phyloP scores from a whole-genome alignment of 1,139 yeast species.

The Taiozyma sp. region DNA sequence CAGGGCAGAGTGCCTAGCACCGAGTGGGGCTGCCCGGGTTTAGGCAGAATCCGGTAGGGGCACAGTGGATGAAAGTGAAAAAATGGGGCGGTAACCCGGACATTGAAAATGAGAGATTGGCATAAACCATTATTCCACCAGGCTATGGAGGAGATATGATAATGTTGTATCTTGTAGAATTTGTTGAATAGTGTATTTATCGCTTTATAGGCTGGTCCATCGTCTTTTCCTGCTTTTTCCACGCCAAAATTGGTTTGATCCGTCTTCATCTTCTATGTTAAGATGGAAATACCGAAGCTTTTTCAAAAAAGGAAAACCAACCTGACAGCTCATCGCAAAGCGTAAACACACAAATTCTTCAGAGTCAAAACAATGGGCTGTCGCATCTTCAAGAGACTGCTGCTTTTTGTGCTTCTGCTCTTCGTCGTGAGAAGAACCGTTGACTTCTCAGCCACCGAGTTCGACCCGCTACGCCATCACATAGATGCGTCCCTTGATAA shows the following conservation, averaged over 20 bases:
- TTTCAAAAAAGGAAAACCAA: background rate
- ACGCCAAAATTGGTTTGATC: background rate
- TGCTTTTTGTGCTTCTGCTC: conserved; percentile 4
- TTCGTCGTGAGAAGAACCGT: conserved; percentile 7
- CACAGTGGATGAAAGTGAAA: background rate
- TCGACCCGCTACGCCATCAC: conserved; percentile 18
- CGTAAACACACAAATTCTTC: background rate
- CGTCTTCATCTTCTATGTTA: background rate
- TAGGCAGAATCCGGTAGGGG: background rate
- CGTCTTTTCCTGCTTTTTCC: background rate
- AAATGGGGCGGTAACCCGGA: background rate
- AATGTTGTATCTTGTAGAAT: background rate
- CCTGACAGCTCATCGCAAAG: background rate
- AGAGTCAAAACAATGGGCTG: background rate
- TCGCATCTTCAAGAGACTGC: conserved; percentile 1
- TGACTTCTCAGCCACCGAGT: conserved; percentile 17
- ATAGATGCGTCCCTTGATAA: background rate
- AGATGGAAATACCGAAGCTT: background rate
- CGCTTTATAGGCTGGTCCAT: background rate
- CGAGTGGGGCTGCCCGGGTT: background rate
- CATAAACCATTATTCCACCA: background rate
- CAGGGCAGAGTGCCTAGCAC: background rate
- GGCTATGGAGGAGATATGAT: background rate
- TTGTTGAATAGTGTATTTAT: too few species aligned
- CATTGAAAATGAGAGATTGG: background rate